These are phyloP conservation scores for Leishmania turanica DNA, from an alignment of 208 protist genomes.

Conservation along the genomic window DNA sequence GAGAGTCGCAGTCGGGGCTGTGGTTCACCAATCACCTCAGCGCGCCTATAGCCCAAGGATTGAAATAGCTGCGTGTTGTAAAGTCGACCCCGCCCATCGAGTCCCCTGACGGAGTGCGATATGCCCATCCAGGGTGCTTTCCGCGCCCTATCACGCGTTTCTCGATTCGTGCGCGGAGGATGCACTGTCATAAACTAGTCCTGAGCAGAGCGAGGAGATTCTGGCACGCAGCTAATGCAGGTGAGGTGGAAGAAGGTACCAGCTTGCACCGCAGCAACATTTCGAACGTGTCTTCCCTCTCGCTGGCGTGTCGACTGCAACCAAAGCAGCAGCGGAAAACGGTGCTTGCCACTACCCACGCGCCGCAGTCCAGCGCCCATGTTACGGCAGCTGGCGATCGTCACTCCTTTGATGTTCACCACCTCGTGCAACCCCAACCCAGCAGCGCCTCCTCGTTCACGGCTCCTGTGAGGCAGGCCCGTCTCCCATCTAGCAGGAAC, in stretches of 20 bases:
- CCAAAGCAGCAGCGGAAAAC: not conserved
- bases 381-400: not conserved
- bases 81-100: not conserved
- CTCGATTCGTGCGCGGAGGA: not conserved
- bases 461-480: not conserved
- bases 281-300: not conserved
- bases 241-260: not conserved
- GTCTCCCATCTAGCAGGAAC: not conserved
- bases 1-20: not conserved
- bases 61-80: not conserved
- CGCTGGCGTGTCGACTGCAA: not conserved
- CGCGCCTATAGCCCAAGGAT: not conserved
- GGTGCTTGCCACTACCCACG: not conserved
- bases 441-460: not conserved
- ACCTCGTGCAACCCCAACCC: not conserved
- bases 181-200: no score
- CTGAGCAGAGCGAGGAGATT: not conserved
- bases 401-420: not conserved
- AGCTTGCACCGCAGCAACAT: not conserved
- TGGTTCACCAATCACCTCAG: not conserved
- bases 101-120: slow-evolving; percentile 1
- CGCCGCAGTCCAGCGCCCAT: not conserved
- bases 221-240: not conserved
- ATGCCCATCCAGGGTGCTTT: not conserved
- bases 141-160: not conserved